Evolutionary conservation across 1,139 yeast species (phyloP).

Genomic region (Pneumocystis jirovecii): DNA sequence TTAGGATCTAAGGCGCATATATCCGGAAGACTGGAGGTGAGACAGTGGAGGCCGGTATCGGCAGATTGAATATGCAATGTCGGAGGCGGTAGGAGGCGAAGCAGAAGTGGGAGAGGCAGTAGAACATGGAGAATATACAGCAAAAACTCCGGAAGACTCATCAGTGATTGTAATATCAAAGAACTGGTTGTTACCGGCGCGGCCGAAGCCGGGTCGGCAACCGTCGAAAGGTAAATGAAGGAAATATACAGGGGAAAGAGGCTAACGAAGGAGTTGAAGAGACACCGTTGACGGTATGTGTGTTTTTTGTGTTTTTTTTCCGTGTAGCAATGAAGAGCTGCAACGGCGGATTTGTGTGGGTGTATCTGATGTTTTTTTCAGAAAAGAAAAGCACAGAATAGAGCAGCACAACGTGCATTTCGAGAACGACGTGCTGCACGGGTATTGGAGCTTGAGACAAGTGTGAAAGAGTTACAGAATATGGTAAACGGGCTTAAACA

Average conservation of each 20-base stretch:
- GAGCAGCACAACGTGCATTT: constrained; percentile 92
- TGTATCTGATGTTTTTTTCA: constrained; percentile 1
- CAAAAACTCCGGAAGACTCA: neutral
- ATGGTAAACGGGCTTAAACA: constrained; percentile 38
- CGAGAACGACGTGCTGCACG: constrained; percentile 60
- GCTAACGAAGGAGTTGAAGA: neutral
- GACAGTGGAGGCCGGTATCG: too few species aligned
- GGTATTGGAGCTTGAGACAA: constrained; percentile 35
- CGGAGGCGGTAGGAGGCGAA: neutral
- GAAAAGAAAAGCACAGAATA: constrained; percentile 77
- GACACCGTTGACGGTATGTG: neutral
- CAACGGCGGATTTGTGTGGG: neutral
- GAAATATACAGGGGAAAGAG: neutral
- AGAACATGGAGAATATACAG: neutral
- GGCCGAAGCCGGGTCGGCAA: constrained; percentile 10
- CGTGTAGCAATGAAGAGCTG: neutral
- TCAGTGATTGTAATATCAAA: constrained; percentile 4
- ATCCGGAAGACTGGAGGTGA: too few species aligned
- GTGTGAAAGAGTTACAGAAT: constrained; percentile 15
- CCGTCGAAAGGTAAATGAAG: constrained; percentile 1
- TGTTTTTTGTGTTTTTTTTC: neutral
- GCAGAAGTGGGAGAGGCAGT: too few species aligned
- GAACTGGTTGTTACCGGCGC: constrained; percentile 10
- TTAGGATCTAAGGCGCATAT: too few species aligned
- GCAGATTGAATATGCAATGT: too few species aligned